Percentiles rank a stretch among this genome's conserved stretches.
phyloP scores from a whole-genome alignment of 495 filamentous ascomycete genomes.

The Choiromyces venosus region DNA sequence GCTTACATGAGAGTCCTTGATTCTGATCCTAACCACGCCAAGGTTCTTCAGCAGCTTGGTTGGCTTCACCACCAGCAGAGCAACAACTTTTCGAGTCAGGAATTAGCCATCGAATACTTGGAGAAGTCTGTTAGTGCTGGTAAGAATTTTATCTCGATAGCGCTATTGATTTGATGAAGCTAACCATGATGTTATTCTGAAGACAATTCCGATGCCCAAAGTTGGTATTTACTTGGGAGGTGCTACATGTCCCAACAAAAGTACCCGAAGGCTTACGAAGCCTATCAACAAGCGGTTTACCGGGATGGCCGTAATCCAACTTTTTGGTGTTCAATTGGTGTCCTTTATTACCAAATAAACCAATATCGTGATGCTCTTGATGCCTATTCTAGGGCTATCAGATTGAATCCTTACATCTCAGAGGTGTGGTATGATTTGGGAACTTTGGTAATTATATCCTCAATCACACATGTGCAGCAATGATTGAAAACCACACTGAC shows the following conservation, averaged over 20 bases:
- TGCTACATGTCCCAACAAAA: constrained; percentile 99
- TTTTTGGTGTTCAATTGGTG: constrained; percentile 99
- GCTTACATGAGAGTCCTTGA: constrained; percentile 93
- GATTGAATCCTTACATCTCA: constrained; percentile 96
- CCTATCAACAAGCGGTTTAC: constrained; percentile 98
- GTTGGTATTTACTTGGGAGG: constrained; percentile 95
- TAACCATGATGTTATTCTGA: constrained; percentile 45
- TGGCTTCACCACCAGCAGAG: constrained; percentile 98
- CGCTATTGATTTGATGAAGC: constrained; percentile 3
- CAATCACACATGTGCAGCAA: constrained; percentile 7
- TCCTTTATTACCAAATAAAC: constrained; percentile 99
- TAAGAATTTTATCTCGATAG: constrained; percentile 47
- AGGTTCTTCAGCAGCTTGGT: constrained; percentile 94
- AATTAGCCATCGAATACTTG: constrained; percentile 92
- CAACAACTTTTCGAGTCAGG: constrained; percentile 78
- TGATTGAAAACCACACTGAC: constrained; percentile 33
- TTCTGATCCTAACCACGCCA: constrained; percentile 91
- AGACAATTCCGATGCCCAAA: constrained; percentile 94
- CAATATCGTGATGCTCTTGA: constrained; percentile 98
- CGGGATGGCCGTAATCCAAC: constrained; percentile 97
- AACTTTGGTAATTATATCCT: constrained; percentile 69
- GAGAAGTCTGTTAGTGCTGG: constrained; percentile 95
- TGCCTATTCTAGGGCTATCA: constrained; percentile 96
- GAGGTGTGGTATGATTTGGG: constrained; percentile 99
- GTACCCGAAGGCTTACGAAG: constrained; percentile 97